Conservation (phyloP, 352 stramenopile genomes). For the Pythium rhizo-oryzae region DNA sequence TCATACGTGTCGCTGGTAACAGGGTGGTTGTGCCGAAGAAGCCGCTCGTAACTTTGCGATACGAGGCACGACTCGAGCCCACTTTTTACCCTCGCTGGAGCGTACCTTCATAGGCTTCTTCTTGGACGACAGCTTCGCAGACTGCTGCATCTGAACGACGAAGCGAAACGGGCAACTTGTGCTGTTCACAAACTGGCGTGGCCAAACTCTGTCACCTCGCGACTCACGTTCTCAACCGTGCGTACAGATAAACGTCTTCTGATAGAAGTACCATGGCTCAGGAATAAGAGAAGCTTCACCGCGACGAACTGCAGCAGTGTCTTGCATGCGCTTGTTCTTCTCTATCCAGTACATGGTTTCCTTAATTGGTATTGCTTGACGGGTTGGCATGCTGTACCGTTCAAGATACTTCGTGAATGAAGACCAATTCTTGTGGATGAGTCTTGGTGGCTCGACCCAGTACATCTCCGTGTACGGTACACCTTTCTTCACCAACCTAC, state of each 20-base stretch:
- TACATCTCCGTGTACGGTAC: not conserved
- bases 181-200: not conserved
- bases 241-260: slow-evolving; percentile 6
- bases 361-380: not conserved
- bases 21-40: slow-evolving; percentile 10
- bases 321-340: not conserved
- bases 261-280: not conserved
- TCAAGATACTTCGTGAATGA: not conserved
- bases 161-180: slow-evolving; percentile 1
- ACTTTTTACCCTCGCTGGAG: not conserved
- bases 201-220: not conserved
- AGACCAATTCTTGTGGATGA: not conserved
- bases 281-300: not conserved
- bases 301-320: not conserved
- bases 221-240: not conserved
- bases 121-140: not conserved
- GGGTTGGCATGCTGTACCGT: not conserved
- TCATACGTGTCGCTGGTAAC: not conserved
- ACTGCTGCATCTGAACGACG: not conserved
- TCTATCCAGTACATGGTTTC: not conserved
- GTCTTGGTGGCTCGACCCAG: not conserved
- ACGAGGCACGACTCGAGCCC: not conserved
- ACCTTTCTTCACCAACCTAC: not conserved
- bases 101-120: no score
- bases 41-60: not conserved